Evolutionary conservation across 345 rosid species (phyloP), one percentile per base, ranked within the genome.

Genomic region (Camelina sativa): DNA sequence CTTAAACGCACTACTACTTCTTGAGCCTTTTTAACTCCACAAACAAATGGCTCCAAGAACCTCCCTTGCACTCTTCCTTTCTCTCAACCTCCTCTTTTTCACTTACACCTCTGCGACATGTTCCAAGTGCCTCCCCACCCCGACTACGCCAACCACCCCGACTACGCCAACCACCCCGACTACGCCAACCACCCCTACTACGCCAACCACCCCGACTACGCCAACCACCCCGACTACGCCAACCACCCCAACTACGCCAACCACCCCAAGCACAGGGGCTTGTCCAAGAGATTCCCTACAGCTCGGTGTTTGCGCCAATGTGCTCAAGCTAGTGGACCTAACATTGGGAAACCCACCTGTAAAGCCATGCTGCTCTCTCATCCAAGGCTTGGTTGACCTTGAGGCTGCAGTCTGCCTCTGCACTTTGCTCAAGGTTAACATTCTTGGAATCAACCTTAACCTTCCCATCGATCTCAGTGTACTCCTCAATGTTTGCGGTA

Each of bases 321-420:
- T 75, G 23, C 82, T 85, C 32, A 67, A 69, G 2, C 61, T 84
- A 65, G 76, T 81, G n/a, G 57, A 84, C 71, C 6, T 77, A 54
- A 76, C 60, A 12, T 9, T 84, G 16, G 87, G 82, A 43, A 57
- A 9, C 13, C 87, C 87, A 23, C 85, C 89, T 0, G 80, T 71
- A 7, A 2, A 48, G 11, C 78, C 84, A 17, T 84, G 89, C 28
- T 87, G 89, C 43, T 2, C 80, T 4, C 78, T 82, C 47, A 53
- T 87, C 8, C 10, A 69, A 17, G 84, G 82, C 4, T 83, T 87
- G 54, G 84, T 2, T 17, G 91, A 76, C 55, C 80, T 85, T 23
- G 89, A 87, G 35, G 87, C 83, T 40, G 85, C 87, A 1, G 69
- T 72, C 59, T 87, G 87, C 79, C 86, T 87, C 9, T 87, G 87